Percentiles rank a stretch among this genome's conserved stretches.
Conservation (phyloP, 2,329 filamentous ascomycete genomes). For the Talaromyces sp. region DNA sequence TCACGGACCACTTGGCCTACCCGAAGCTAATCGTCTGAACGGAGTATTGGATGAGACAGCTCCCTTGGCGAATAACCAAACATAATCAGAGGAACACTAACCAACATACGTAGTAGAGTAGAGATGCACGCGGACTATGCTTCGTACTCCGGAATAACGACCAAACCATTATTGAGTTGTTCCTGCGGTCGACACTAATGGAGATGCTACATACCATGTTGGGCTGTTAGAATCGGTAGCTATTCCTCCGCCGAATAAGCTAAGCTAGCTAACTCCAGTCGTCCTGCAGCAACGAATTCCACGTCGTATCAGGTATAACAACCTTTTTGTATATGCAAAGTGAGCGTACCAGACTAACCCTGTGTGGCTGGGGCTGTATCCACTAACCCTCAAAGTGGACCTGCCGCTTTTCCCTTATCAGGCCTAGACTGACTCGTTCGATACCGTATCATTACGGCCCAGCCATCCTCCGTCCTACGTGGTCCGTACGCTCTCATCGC, state of each 20-base stretch:
- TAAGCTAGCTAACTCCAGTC: not conserved
- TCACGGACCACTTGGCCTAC: constrained; percentile 14
- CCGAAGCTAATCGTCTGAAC: not conserved
- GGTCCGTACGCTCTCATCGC: not conserved
- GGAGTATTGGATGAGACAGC: not conserved
- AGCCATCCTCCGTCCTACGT: not conserved
- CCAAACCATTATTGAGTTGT: not conserved
- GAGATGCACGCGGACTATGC: not conserved
- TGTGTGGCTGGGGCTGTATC: not conserved
- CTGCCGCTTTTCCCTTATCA: not conserved
- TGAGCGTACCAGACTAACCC: not conserved
- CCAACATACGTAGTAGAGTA: too few relatives aligned
- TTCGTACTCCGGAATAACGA: not conserved
- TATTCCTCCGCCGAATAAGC: not conserved
- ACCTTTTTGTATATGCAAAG: not conserved
- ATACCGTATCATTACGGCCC: not conserved
- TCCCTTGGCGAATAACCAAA: not conserved
- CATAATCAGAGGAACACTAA: not conserved
- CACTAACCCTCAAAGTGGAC: not conserved
- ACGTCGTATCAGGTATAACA: not conserved
- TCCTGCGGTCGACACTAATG: not conserved
- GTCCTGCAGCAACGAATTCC: not conserved
- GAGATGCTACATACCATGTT: constrained; percentile 7
- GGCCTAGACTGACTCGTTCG: not conserved
- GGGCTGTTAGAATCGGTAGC: not conserved